Percentiles rank a stretch among this genome's conserved stretches.
Evolutionary conservation across 306 rosid species (phyloP).

Genomic region (Macrotyloma uniflorum): DNA sequence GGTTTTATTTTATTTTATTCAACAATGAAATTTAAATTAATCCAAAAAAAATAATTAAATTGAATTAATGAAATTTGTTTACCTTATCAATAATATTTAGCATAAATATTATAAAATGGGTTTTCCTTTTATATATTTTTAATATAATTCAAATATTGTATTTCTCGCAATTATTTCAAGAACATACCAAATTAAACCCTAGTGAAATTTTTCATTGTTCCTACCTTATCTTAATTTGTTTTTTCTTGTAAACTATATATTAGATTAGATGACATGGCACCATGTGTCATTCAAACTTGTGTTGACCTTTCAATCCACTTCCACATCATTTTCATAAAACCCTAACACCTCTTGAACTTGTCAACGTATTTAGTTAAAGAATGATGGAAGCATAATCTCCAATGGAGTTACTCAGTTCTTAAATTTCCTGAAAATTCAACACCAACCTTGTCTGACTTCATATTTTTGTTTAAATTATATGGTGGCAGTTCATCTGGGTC

Average conservation of each 20-base stretch:
- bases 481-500: background rate
- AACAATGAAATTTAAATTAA: no score
- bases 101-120: no score
- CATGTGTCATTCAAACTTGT: background rate
- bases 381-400: background rate
- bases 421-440: background rate
- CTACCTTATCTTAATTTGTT: background rate
- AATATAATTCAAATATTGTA: no score
- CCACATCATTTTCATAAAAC: background rate
- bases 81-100: no score
- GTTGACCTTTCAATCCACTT: background rate
- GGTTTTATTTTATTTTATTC: no score
- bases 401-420: slow-evolving; percentile 1
- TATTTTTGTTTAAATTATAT: background rate
- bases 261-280: background rate
- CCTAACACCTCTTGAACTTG: background rate
- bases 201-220: background rate
- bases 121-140: no score
- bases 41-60: no score
- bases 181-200: background rate
- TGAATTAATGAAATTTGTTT: no score
- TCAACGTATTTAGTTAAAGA: slow-evolving; percentile 21
- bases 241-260: background rate
- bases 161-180: no score
- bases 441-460: background rate